These are phyloP conservation scores for Carex pumila DNA, from an alignment of 176 grass and related monocot species.

Conservation along the genomic window DNA sequence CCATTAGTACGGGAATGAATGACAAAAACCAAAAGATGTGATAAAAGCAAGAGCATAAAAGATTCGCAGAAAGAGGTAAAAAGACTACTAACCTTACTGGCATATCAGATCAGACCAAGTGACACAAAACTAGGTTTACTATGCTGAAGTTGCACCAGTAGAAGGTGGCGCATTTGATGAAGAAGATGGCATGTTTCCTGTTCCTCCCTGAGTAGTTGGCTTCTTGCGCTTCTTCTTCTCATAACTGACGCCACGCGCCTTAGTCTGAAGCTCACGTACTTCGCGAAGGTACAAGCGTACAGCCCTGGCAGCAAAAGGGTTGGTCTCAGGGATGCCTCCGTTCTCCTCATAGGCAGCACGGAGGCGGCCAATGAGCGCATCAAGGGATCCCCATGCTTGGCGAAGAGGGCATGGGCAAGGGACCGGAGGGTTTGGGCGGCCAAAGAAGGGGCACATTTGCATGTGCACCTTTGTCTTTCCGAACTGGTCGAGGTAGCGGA, in stretches of 20 bases:
- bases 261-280: constrained; percentile 20
- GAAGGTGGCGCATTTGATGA: not conserved
- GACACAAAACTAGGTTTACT: not conserved
- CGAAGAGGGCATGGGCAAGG: constrained; percentile 25
- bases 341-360: constrained; percentile 23
- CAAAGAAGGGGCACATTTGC: constrained; percentile 24
- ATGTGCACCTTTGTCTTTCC: constrained; percentile 20
- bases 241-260: constrained; percentile 15
- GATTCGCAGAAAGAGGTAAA: not conserved
- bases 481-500: constrained; percentile 23
- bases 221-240: constrained; percentile 27
- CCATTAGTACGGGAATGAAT: not conserved
- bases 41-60: not conserved
- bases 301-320: constrained; percentile 16
- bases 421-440: constrained; percentile 15
- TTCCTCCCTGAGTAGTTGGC: not conserved
- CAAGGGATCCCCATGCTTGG: constrained; percentile 23
- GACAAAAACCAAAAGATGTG: not conserved
- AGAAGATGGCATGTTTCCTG: not conserved
- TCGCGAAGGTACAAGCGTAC: constrained; percentile 24
- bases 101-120: constrained; percentile 3
- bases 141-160: constrained; percentile 15
- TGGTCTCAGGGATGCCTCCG: constrained; percentile 11
- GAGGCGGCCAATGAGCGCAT: constrained; percentile 21
- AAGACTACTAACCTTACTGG: constrained; percentile 6